Percentiles rank a stretch among this genome's conserved stretches.
Conservation (phyloP, 2,329 filamentous ascomycete genomes). For the Pestalotiopsis sp. region DNA sequence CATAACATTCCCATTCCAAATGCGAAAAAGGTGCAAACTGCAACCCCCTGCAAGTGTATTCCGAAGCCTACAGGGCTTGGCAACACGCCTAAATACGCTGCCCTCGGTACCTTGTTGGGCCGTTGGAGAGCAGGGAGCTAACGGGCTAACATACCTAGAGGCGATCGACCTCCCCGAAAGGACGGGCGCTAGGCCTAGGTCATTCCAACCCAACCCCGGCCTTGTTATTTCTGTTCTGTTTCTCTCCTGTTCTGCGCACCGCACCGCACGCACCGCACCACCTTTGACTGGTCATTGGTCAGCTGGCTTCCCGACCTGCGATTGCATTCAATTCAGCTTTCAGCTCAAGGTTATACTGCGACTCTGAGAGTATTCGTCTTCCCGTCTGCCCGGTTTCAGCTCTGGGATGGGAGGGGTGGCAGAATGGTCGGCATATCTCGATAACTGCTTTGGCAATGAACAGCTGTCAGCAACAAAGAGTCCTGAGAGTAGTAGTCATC, state of each 20-base stretch:
- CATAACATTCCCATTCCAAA: not conserved
- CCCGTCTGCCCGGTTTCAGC: not conserved
- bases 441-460: not conserved
- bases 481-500: not conserved
- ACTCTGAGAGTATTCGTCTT: not conserved
- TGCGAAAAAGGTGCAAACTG: not conserved
- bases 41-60: conserved; percentile 10
- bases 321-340: not conserved
- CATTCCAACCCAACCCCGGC: not conserved
- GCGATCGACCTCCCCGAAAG: conserved; percentile 2
- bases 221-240: no score
- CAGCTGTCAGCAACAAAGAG: not conserved
- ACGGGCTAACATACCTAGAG: not conserved
- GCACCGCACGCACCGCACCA: no score
- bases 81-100: not conserved
- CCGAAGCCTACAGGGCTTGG: not conserved
- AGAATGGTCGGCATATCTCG: not conserved
- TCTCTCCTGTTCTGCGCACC: no score
- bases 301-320: not conserved
- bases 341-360: not conserved
- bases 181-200: not conserved
- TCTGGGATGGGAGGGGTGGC: not conserved
- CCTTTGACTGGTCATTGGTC: conserved; percentile 1
- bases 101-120: no score
- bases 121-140: no score